Conservation (phyloP, 495 filamentous ascomycete genomes). For the Neurospora intermedia region DNA sequence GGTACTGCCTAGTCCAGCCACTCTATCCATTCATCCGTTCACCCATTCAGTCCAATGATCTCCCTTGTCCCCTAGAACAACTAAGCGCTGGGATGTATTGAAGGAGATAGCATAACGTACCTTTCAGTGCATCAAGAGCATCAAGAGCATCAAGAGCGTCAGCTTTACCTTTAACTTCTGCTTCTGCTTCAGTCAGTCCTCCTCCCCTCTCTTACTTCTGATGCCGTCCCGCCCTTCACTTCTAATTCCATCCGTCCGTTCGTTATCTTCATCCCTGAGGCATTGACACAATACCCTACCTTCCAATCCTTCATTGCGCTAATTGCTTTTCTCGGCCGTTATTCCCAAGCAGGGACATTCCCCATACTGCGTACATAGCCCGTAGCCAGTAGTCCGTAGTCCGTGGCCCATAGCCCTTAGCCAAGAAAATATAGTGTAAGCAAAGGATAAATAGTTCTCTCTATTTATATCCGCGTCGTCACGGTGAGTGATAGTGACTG, state of each 20-base stretch:
- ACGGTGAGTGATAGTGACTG: neutral
- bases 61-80: no score
- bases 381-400: no score
- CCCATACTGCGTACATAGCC: neutral
- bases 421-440: neutral
- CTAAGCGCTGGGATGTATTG: no score
- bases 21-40: no score
- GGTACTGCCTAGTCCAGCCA: no score
- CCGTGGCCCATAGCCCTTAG: neutral
- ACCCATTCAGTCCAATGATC: no score
- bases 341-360: neutral
- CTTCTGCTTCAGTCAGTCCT: neutral
- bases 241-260: neutral
- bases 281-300: neutral
- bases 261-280: neutral
- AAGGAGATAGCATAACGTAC: no score
- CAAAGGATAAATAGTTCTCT: neutral
- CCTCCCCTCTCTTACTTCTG: neutral
- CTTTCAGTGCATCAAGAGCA: no score
- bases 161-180: no score
- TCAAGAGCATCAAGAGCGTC: no score
- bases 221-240: no score
- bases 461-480: neutral
- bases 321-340: neutral
- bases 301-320: no score